These are phyloP conservation scores for Alternaria arbusti DNA, from an alignment of 2,329 filamentous ascomycete genomes.

Conservation along the genomic window DNA sequence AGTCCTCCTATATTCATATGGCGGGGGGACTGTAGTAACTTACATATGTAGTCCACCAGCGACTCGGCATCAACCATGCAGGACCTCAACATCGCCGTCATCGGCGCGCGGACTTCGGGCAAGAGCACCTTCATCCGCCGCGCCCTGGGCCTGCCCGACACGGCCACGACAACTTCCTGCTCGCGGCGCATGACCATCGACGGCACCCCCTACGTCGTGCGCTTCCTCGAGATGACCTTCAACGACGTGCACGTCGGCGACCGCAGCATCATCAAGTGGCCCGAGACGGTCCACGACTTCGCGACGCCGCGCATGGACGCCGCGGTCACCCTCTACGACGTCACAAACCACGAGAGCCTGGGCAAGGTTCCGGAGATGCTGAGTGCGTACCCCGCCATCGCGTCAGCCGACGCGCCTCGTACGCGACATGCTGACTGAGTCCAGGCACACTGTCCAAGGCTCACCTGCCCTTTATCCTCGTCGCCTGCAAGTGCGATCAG, in stretches of 20 bases:
- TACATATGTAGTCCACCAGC: constrained; percentile 30
- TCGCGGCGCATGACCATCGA: constrained; percentile 64
- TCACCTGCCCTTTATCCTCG: constrained; percentile 76
- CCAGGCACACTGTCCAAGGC: constrained; percentile 76
- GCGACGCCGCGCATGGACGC: constrained; percentile 80
- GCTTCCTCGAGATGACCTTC: constrained; percentile 63
- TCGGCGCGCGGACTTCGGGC: constrained; percentile 61
- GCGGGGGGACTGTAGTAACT: too few relatives aligned
- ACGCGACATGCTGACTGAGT: constrained; percentile 26
- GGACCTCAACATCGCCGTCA: constrained; percentile 65
- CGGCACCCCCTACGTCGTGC: constrained; percentile 62
- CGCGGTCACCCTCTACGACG: constrained; percentile 85
- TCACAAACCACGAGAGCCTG: constrained; percentile 78
- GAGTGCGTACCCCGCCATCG: constrained; percentile 64
- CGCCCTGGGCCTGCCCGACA: constrained; percentile 60
- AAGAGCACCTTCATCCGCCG: constrained; percentile 66
- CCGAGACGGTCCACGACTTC: constrained; percentile 65
- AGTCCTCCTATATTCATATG: too few relatives aligned
- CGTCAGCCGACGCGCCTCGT: neutral
- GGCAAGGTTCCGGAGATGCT: constrained; percentile 75
- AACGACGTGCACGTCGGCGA: constrained; percentile 60
- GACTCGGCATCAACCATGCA: constrained; percentile 49
- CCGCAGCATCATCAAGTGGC: constrained; percentile 63
- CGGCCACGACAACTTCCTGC: constrained; percentile 51
- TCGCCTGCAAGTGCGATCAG: constrained; percentile 89